Evolutionary conservation across 2,329 filamentous ascomycete species (phyloP).

Genomic region (Claviceps maximensis): DNA sequence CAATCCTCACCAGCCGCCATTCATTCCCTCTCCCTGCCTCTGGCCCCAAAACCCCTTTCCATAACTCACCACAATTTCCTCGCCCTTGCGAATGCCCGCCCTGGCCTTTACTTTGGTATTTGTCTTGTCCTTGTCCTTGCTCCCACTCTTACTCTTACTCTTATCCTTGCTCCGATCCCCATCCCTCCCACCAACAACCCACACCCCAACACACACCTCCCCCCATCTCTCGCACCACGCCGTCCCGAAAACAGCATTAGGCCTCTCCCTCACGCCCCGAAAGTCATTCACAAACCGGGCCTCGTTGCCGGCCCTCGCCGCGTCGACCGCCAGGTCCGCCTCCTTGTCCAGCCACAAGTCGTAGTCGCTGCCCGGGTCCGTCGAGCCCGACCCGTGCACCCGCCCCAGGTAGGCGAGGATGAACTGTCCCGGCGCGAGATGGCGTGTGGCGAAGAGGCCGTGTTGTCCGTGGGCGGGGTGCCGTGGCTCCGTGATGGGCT

Average conservation of each 20-base stretch:
- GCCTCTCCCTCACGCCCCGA: slow-evolving; percentile 37
- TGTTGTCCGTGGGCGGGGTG: slow-evolving; percentile 47
- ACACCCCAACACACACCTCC: slow-evolving; percentile 44
- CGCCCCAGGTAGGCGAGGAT: slow-evolving; percentile 50
- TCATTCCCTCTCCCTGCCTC: slow-evolving; percentile 14
- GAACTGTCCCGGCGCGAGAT: slow-evolving; percentile 40
- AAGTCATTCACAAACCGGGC: slow-evolving; percentile 56
- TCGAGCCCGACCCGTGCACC: slow-evolving; percentile 29
- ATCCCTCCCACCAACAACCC: slow-evolving; percentile 28
- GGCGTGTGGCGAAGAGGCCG: slow-evolving; percentile 45
- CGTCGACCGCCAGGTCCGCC: slow-evolving; percentile 46
- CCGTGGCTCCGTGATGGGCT: slow-evolving; percentile 31
- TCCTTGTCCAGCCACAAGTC: slow-evolving; percentile 50
- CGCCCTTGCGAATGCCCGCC: slow-evolving; percentile 33
- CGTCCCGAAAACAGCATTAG: slow-evolving; percentile 47
- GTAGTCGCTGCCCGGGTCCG: slow-evolving; percentile 32
- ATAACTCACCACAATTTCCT: slow-evolving; percentile 54
- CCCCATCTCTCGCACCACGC: slow-evolving; percentile 40
- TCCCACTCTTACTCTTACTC: neutral
- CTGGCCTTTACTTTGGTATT: neutral
- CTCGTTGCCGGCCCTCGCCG: slow-evolving; percentile 45
- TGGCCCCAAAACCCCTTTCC: slow-evolving; percentile 53
- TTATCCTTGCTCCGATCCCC: slow-evolving; percentile 3
- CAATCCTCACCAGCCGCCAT: neutral
- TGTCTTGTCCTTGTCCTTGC: too few species aligned